Evolutionary conservation across 75 land plant species (phyloP).

Genomic region (Selaginella moellendorffii): DNA sequence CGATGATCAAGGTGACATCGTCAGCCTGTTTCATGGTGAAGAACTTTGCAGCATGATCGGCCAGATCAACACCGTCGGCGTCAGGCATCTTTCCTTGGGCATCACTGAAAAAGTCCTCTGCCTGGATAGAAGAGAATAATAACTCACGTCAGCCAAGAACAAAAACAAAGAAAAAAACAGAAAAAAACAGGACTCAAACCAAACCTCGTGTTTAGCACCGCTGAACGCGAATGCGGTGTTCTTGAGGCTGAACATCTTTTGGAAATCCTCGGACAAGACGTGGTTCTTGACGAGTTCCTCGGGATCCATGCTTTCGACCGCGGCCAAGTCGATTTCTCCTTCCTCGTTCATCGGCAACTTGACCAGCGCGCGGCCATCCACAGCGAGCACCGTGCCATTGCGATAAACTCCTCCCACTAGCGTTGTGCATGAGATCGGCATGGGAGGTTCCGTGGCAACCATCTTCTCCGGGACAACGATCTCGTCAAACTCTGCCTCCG

Average conservation of each 20-base stretch:
- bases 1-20: background rate
- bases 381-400: background rate
- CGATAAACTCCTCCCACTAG: background rate
- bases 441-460: too few species aligned
- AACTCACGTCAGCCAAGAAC: background rate
- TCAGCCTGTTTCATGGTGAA: background rate
- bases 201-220: background rate
- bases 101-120: background rate
- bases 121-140: background rate
- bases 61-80: background rate
- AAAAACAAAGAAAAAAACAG: too few species aligned
- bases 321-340: background rate
- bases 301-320: background rate
- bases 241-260: background rate
- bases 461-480: slow-evolving; percentile 86
- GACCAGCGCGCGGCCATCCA: background rate
- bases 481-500: slow-evolving; percentile 53
- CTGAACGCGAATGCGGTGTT: background rate
- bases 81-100: background rate
- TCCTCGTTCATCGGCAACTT: background rate
- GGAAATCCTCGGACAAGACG: background rate
- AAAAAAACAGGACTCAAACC: too few species aligned
- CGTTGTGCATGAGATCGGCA: background rate
- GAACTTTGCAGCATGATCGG: background rate
- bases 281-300: background rate